These are phyloP conservation scores for Piper betle DNA, from an alignment of 164 flowering plant genomes.

Conservation along the genomic window DNA sequence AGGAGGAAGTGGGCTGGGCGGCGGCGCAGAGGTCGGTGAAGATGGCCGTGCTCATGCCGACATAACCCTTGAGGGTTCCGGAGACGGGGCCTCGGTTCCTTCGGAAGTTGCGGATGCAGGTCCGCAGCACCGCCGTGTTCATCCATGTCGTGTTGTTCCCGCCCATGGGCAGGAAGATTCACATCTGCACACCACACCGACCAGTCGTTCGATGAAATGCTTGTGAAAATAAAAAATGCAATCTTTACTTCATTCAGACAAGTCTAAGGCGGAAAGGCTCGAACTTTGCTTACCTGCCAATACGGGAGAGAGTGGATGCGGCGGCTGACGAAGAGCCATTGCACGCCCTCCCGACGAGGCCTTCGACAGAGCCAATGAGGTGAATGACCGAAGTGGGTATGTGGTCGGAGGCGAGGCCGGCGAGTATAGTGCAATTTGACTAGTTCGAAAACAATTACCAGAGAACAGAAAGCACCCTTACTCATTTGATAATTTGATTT, in stretches of 20 bases:
- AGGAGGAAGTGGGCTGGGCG: constrained; percentile 48
- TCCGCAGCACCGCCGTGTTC: constrained; percentile 88
- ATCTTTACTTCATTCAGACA: neutral
- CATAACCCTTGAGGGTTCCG: constrained; percentile 75
- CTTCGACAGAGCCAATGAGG: constrained; percentile 68
- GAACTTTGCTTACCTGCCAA: constrained; percentile 45
- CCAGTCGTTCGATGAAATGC: neutral
- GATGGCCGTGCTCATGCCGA: no score
- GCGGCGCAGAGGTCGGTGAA: no score
- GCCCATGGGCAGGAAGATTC: constrained; percentile 67
- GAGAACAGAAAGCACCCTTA: no score
- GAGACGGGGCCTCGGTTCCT: constrained; percentile 73
- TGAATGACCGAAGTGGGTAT: constrained; percentile 43
- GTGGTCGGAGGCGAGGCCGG: constrained; percentile 63
- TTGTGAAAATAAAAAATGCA: neutral
- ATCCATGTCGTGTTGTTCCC: constrained; percentile 95
- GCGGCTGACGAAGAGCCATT: no score
- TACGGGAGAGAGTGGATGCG: constrained; percentile 50
- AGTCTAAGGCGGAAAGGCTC: neutral
- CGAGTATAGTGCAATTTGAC: constrained; percentile 29
- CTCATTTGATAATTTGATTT: no score
- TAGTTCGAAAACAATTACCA: no score
- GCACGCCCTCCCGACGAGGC: constrained; percentile 67
- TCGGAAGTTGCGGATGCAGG: constrained; percentile 79
- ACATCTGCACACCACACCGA: constrained; percentile 48